phyloP scores from a whole-genome alignment of 1,284 basidiomycete genomes.

The Leccinum angustisporum region DNA sequence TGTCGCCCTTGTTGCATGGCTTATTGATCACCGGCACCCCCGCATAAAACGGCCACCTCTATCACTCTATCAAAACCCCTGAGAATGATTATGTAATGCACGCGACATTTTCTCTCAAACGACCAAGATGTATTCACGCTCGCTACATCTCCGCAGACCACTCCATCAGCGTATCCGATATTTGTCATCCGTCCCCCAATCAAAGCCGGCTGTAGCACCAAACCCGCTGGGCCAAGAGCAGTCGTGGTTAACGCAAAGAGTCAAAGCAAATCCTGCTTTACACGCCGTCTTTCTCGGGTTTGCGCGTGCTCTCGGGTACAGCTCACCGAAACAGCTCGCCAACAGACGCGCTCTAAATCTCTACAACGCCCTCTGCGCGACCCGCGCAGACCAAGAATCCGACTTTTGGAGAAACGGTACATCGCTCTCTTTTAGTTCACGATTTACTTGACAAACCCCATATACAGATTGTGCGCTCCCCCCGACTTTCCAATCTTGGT shows the following conservation, averaged over 20 bases:
- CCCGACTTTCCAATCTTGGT: conserved; percentile 97
- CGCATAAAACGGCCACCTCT: no score
- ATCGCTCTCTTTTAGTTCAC: not conserved
- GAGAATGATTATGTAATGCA: not conserved
- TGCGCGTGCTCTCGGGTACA: conserved; percentile 58
- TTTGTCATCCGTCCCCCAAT: conserved; percentile 11
- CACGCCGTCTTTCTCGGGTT: conserved; percentile 51
- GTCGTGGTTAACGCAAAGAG: conserved; percentile 59
- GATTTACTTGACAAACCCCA: not conserved
- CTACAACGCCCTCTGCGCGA: conserved; percentile 59
- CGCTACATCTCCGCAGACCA: conserved; percentile 7
- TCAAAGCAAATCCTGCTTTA: conserved; percentile 52
- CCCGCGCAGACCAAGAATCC: conserved; percentile 57
- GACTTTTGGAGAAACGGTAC: conserved; percentile 69
- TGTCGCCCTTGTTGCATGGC: no score
- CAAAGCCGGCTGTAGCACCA: not conserved
- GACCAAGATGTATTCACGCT: conserved; percentile 17
- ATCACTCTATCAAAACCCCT: no score
- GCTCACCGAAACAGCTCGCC: conserved; percentile 59
- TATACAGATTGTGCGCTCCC: conserved; percentile 76
- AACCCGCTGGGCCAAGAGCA: conserved; percentile 14
- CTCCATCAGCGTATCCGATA: conserved; percentile 14
- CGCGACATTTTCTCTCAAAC: not conserved
- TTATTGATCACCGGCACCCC: no score
- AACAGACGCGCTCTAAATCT: conserved; percentile 56